phyloP scores from a whole-genome alignment of 352 stramenopile species.

The Phytophthora fragariae region DNA sequence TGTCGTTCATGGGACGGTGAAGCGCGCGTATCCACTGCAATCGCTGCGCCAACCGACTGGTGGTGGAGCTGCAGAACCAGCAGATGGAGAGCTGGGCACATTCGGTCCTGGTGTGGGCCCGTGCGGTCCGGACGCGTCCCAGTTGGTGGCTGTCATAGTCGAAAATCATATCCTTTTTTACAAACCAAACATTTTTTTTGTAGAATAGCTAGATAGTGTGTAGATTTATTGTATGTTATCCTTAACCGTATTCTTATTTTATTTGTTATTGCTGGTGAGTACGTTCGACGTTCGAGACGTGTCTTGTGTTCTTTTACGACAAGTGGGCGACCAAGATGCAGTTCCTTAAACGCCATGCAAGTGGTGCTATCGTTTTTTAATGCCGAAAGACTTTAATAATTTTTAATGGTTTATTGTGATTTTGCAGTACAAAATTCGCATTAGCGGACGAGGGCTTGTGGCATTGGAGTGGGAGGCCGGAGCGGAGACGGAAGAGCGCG shows the following conservation, averaged over 20 bases:
- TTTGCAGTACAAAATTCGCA: conserved; percentile 66
- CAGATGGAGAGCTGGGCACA: conserved; percentile 24
- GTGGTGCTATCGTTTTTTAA: conserved; percentile 8
- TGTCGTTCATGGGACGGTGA: conserved; percentile 54
- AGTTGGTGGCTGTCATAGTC: conserved; percentile 60
- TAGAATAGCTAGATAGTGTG: neutral
- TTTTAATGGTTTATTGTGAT: conserved; percentile 4
- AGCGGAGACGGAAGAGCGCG: conserved; percentile 67
- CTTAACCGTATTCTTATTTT: conserved; percentile 31
- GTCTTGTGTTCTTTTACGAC: conserved; percentile 79
- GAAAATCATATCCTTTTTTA: conserved; percentile 56
- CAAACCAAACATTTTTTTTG: neutral
- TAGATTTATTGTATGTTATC: conserved; percentile 5
- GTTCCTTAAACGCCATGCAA: conserved; percentile 69
- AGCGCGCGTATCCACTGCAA: conserved; percentile 69
- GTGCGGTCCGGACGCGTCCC: conserved; percentile 59
- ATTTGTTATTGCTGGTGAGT: conserved; percentile 11
- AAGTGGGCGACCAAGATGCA: conserved; percentile 68
- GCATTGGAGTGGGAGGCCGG: conserved; percentile 65
- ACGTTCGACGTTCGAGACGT: conserved; percentile 57
- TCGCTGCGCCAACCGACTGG: conserved; percentile 23
- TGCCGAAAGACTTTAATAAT: neutral
- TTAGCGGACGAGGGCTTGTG: conserved; percentile 63
- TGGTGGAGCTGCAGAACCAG: neutral
- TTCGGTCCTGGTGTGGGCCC: conserved; percentile 70